Evolutionary conservation across 345 rosid species (phyloP).

Genomic region (Fremontodendron californicum): DNA sequence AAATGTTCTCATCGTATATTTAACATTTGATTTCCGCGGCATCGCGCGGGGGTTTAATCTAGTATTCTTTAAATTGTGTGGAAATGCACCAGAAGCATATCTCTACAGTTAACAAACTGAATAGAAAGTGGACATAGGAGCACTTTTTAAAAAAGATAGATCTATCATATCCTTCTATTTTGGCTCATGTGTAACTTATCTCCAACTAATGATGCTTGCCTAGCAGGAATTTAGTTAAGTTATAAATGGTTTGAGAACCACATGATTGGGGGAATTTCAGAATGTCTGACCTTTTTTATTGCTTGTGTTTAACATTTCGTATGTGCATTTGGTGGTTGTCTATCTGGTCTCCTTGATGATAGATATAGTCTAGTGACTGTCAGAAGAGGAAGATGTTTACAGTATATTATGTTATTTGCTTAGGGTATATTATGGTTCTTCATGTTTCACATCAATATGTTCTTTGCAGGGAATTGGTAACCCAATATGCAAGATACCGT

Average conservation of each 20-base stretch:
- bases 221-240: not conserved
- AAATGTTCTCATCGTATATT: no score
- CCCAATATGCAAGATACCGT: constrained; percentile 64
- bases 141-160: not conserved
- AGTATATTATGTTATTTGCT: constrained; percentile 1
- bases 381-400: not conserved
- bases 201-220: constrained; percentile 1
- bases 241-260: not conserved
- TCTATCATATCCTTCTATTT: not conserved
- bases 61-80: not conserved
- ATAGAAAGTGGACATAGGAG: not conserved
- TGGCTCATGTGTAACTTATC: not conserved
- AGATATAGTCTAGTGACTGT: not conserved
- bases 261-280: not conserved
- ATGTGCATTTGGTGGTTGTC: not conserved
- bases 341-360: constrained; percentile 4
- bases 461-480: constrained; percentile 71
- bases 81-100: not conserved
- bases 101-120: not conserved
- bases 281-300: not conserved
- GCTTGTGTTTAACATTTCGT: not conserved
- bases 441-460: constrained; percentile 22
- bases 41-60: no score
- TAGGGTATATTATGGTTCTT: not conserved
- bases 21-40: no score